Base-by-base conservation (phyloP, 768 basidiomycete species). In the Suillus tomentosus region DNA sequence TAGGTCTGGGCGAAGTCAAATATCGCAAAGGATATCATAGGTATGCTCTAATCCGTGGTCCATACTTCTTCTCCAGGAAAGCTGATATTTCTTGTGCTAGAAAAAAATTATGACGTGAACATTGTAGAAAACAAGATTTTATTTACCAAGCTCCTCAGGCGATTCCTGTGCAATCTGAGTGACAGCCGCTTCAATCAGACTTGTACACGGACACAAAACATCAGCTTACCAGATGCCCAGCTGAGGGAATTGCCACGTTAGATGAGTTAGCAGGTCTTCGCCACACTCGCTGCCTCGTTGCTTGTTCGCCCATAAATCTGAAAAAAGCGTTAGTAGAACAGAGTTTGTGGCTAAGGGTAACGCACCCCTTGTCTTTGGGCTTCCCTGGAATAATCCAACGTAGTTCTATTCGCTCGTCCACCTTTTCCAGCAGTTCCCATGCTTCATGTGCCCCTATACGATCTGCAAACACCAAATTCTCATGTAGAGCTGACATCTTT, bases 401-500 rank as follows among this genome's bases (percentile, higher is more conserved):
- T 7, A 77, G 67, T 8, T 70, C 55, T 37, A 77, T 74, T 31
- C 47, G 17, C 14, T 70, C 66, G 34, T 77, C 74, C 47, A 78
- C n/a, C 39, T 31, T 62, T 14, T 68, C 70, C 54, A 76, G 47
- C 13, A 74, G 19, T 55, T 65, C 71, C 77, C 76, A 78, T 9
- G 63, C 65, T 62, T 78, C 75, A 17, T 53, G 48, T 7, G 68
- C 2, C 4, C 67, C 24, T 24, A 62, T n/a, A 8, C 69, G 71
- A 60, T 89, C 88, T 0, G 80, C 75, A 72, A 91, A 91, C 19
- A 83, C 78, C 3, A 84, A 72, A 2, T 84, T 88, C 75, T 94
- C 92, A 68, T 86, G 87, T 6, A 90, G 66, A 2, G 81, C 81
- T 2, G 86, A 76, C 82, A 84, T 91, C 74, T 92, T 93, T 47